Base-by-base conservation (phyloP, 192 early-diverging fungal genomes). In the Backusella westeae region DNA sequence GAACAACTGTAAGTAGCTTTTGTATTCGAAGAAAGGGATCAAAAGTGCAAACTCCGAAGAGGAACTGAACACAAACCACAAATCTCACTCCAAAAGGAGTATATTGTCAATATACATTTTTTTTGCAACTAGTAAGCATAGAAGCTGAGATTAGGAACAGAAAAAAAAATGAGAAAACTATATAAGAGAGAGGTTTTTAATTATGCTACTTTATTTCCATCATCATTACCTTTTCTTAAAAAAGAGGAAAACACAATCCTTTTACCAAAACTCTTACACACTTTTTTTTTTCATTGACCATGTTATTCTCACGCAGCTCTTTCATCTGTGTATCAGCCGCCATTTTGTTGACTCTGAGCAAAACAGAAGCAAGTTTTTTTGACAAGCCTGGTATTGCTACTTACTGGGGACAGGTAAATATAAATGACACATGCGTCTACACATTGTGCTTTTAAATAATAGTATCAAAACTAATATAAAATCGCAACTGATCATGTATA, bases 391-490 rank as follows among this genome's bases (percentile, higher is more conserved):
- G 32, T 38, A 7, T 68, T 21, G 67, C 35, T 36, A 68, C 32
- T 34, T 71, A 71, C 41, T 71, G 69, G 69, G 69, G 69, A 26
- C 69, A 71, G 38, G 69, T 71, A 71, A 21, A 26, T 10, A 38
- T 1, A 46, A 19, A 32, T 9, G n/a, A 49, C 19, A 14, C 46
- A n/a, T n/a, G 6, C 6, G 46, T 21, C 46, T 42, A 29, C 17
- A 39, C 23, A 29, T n/a, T 7, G n/a, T 14, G 12, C 35, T 56
- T 34, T 73, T n/a, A 21, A 59, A 56, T 49, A 17, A 26, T 12
- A 14, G n/a, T 17, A 44, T 71, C 8, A 63, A 3, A 63, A 29
- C 9, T 63, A 63, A 26, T 4, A 29, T 8, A 63, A 26, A 8
- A 10, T 63, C 12, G 2, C 56, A 29, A 63, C 26, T 6, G 17